Conservation (phyloP, 164 flowering plant genomes). For the Warburgia ugandensis region DNA sequence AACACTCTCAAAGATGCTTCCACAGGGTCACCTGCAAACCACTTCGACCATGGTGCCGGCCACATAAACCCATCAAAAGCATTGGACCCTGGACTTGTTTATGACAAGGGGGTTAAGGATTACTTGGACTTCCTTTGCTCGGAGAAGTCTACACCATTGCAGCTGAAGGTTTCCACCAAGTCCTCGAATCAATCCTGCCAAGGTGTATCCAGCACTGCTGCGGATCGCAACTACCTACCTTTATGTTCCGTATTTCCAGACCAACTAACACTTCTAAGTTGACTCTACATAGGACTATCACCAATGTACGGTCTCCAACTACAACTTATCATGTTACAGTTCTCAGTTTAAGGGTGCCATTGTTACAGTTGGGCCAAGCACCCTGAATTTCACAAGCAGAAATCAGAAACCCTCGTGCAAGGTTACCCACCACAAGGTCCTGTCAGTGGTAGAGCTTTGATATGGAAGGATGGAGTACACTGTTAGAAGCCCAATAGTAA, state of each 20-base stretch:
- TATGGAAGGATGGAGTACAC: constrained; percentile 65
- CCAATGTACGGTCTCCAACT: constrained; percentile 69
- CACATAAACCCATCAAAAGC: constrained; percentile 77
- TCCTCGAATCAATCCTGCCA: constrained; percentile 32
- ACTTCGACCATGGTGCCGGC: constrained; percentile 78
- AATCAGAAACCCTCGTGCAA: constrained; percentile 49
- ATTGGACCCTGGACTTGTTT: constrained; percentile 86
- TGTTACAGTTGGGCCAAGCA: constrained; percentile 42
- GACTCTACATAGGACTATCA: constrained; percentile 48
- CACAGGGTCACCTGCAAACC: constrained; percentile 60
- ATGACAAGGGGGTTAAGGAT: constrained; percentile 52
- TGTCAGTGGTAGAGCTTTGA: constrained; percentile 41
- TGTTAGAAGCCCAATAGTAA: constrained; percentile 52
- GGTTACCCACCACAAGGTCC: constrained; percentile 35
- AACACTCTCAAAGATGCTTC: constrained; percentile 37
- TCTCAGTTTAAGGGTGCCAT: constrained; percentile 36
- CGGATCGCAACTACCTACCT: constrained; percentile 71
- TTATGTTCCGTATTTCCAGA: too few relatives aligned
- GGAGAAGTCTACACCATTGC: constrained; percentile 35
- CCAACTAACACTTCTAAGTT: constrained; percentile 38
- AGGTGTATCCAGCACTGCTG: constrained; percentile 35
- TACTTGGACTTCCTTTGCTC: constrained; percentile 76
- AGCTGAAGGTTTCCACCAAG: constrained; percentile 30
- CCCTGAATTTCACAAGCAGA: constrained; percentile 30
- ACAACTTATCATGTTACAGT: constrained; percentile 21